Percentiles rank a stretch among this genome's conserved stretches.
phyloP scores from a whole-genome alignment of 805 yeast species.

The Alloascoidea africana region DNA sequence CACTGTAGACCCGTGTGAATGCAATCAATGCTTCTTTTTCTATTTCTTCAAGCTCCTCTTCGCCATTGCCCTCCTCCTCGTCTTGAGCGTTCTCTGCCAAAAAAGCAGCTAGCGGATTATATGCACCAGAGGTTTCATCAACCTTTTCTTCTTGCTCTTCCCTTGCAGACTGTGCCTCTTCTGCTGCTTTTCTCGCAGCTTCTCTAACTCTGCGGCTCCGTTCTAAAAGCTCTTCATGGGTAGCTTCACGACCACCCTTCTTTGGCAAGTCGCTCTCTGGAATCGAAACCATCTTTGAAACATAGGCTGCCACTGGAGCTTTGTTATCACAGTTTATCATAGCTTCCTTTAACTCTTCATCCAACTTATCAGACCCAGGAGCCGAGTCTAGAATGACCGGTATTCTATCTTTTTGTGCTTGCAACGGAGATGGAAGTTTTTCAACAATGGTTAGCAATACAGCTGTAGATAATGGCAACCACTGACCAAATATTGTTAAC shows the following conservation, averaged over 20 bases:
- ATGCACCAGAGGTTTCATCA: conserved; percentile 13
- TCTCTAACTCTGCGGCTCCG: conserved; percentile 50
- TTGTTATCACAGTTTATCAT: conserved; percentile 54
- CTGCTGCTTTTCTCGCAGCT: conserved; percentile 56
- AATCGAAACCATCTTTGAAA: conserved; percentile 78
- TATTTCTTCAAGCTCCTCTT: conserved; percentile 21
- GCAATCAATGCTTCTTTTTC: conserved; percentile 63
- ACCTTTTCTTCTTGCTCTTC: conserved; percentile 9
- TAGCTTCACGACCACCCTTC: conserved; percentile 19
- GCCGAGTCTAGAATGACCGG: conserved; percentile 49
- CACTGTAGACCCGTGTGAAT: conserved; percentile 80
- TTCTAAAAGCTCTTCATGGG: conserved; percentile 42
- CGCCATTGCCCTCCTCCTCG: conserved; percentile 29
- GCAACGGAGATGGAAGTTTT: conserved; percentile 67
- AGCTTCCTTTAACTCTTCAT: conserved; percentile 30
- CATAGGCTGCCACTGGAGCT: conserved; percentile 61
- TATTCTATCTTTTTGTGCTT: conserved; percentile 60
- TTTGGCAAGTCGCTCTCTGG: conserved; percentile 71
- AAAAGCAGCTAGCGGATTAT: conserved; percentile 8
- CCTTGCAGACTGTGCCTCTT: conserved; percentile 20
- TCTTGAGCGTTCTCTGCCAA: conserved; percentile 33
- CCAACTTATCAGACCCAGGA: conserved; percentile 33
- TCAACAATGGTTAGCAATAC: conserved; percentile 74
- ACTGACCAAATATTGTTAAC: conserved; percentile 65
- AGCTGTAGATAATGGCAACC: conserved; percentile 89